Conservation (phyloP, 108 stramenopile genomes). For the Cyclostephanos invisitatus region DNA sequence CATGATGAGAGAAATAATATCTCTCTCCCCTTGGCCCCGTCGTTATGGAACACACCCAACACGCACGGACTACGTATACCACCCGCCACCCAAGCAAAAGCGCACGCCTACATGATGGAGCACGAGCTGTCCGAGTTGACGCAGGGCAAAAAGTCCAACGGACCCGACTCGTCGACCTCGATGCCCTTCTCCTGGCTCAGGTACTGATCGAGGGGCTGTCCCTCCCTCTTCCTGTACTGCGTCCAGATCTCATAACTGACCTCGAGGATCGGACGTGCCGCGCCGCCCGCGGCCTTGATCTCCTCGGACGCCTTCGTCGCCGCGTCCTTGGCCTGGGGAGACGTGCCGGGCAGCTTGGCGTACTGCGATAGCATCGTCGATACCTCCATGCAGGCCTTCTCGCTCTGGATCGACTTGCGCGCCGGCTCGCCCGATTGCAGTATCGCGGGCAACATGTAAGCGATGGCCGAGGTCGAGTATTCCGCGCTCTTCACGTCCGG, state of each 20-base stretch:
- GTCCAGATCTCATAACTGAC: constrained; percentile 89
- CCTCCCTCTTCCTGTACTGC: constrained; percentile 91
- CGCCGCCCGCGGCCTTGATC: constrained; percentile 67
- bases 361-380: constrained; percentile 83
- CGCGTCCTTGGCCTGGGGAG: constrained; percentile 68
- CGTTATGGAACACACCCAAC: no score
- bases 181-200: constrained; percentile 82
- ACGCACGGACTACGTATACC: no score
- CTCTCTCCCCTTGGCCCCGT: no score
- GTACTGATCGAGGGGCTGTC: constrained; percentile 89
- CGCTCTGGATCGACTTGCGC: constrained; percentile 82
- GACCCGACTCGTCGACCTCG: constrained; percentile 89
- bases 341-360: constrained; percentile 81
- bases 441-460: constrained; percentile 85
- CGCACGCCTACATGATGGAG: constrained; percentile 32
- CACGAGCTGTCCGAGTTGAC: constrained; percentile 46
- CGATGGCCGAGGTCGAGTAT: constrained; percentile 77
- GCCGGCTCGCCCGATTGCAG: constrained; percentile 78
- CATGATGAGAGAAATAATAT: no score
- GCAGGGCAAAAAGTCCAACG: constrained; percentile 90
- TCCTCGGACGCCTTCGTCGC: constrained; percentile 71
- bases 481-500: constrained; percentile 89
- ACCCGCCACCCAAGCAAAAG: no score
- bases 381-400: constrained; percentile 84
- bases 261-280: constrained; percentile 83